phyloP scores from a whole-genome alignment of 1,139 yeast species.

The Geotrichum citri-aurantii region DNA sequence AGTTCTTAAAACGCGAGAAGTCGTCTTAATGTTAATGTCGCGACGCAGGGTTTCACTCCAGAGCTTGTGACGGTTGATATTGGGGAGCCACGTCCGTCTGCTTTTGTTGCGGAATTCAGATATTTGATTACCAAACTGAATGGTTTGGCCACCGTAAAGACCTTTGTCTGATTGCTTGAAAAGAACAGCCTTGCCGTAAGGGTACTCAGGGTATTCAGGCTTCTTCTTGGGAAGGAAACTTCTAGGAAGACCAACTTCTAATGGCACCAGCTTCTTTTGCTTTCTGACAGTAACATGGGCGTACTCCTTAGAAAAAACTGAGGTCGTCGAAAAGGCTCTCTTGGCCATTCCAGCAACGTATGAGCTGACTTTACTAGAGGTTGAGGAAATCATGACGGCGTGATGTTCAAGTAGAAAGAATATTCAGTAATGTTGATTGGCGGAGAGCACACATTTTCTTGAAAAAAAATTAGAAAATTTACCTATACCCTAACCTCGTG shows the following conservation, averaged over 20 bases:
- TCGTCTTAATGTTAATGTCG: slow-evolving; percentile 52
- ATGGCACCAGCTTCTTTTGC: slow-evolving; percentile 26
- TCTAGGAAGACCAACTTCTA: slow-evolving; percentile 34
- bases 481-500: background rate
- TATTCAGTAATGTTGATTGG: background rate
- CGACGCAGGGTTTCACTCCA: slow-evolving; percentile 79
- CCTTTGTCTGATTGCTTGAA: slow-evolving; percentile 87
- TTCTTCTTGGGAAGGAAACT: slow-evolving; percentile 26
- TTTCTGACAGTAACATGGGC: slow-evolving; percentile 34
- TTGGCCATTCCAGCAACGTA: slow-evolving; percentile 5
- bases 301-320: slow-evolving; percentile 21
- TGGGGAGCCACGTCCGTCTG: slow-evolving; percentile 75
- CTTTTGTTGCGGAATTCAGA: slow-evolving; percentile 74
- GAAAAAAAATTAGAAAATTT: background rate
- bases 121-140: slow-evolving; percentile 69
- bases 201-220: slow-evolving; percentile 61
- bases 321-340: slow-evolving; percentile 20
- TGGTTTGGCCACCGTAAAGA: slow-evolving; percentile 80
- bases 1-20: slow-evolving; percentile 80
- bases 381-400: slow-evolving; percentile 6
- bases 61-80: slow-evolving; percentile 63
- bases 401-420: background rate
- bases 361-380: background rate
- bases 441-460: background rate
- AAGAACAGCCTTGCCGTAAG: slow-evolving; percentile 68